Base-by-base conservation (phyloP, 768 basidiomycete genomes). In the Cystobasidium onofrii region DNA sequence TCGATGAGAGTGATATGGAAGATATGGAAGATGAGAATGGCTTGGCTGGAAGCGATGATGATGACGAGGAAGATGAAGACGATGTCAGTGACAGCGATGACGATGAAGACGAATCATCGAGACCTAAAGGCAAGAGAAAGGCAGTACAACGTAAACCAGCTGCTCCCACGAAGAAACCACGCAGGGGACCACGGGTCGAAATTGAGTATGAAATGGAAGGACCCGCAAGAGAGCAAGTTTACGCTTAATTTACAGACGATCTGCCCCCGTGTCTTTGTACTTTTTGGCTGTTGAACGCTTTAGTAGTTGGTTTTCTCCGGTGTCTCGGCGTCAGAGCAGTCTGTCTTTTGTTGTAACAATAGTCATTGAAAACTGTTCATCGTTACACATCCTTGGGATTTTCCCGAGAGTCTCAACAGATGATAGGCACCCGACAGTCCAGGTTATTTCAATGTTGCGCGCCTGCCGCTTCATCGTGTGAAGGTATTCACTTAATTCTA, bases 191-290 rank as follows among this genome's bases (percentile, higher is more conserved):
- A 39, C 76, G 72, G 7, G 46, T 98, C 79, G 91, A 97, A 80
- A 89, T 98, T 78, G 95, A 97, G 82, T 96, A 96, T 87, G 94
- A 98, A 81, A 87, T 91, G 80, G 94, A 96, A 52, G 70, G 55
- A 31, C 69, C 69, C 18, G 34, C 44, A 27, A 27, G 69, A 36
- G 69, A 71, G 12, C 69, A 55, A 15, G 39, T 60, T 2, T 36
- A 36, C 52, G 69, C 69, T 20, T 71, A 60, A 39, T 3, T n/a
- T n/a, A n/a, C n/a, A n/a, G n/a, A n/a, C n/a, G n/a, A n/a, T n/a
- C n/a, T n/a, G n/a, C n/a, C n/a, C n/a, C n/a, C n/a, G 18, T 50
- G 46, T 50, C n/a, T 17, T 20, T 50, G 46, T 50, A 63, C 25
- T 3, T 29, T 29, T 36, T 50, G 46, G 10, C 12, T n/a, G n/a